Percentiles rank a stretch among this genome's conserved stretches.
Evolutionary conservation across 352 stramenopile species (phyloP).

Genomic region (Globisporangium paddicum): DNA sequence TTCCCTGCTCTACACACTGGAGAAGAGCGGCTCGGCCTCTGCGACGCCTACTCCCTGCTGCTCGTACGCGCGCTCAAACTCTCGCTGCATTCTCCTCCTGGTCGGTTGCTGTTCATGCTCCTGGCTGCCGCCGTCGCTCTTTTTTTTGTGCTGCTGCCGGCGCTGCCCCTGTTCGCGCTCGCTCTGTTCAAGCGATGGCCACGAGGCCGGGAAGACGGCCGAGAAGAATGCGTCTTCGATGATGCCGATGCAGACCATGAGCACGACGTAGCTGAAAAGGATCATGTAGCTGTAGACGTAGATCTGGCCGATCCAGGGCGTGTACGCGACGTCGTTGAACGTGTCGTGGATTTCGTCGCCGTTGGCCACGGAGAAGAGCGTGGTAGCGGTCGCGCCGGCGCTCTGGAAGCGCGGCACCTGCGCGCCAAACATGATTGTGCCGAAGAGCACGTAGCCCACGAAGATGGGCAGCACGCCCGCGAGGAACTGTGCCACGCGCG

Average conservation of each 20-base stretch:
- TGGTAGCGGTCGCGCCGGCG: slow-evolving; percentile 57
- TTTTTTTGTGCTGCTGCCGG: neutral
- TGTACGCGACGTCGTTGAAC: slow-evolving; percentile 68
- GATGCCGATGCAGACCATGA: slow-evolving; percentile 89
- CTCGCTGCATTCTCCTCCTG: neutral
- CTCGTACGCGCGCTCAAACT: neutral
- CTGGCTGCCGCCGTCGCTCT: too few species aligned
- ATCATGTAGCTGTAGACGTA: slow-evolving; percentile 88
- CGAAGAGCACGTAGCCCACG: slow-evolving; percentile 82
- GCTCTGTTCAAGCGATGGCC: slow-evolving; percentile 36
- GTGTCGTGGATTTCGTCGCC: slow-evolving; percentile 87
- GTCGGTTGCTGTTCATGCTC: neutral
- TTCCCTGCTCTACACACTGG: neutral
- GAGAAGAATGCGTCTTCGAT: slow-evolving; percentile 89
- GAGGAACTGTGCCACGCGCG: slow-evolving; percentile 76
- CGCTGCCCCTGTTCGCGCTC: slow-evolving; percentile 13
- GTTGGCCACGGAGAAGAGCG: slow-evolving; percentile 84
- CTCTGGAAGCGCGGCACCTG: slow-evolving; percentile 76
- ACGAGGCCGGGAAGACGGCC: slow-evolving; percentile 63
- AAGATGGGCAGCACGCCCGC: slow-evolving; percentile 80
- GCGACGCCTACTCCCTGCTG: neutral
- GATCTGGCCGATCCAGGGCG: slow-evolving; percentile 70
- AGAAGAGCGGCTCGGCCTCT: neutral
- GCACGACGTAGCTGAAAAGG: slow-evolving; percentile 86
- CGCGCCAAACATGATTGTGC: slow-evolving; percentile 82